These are phyloP conservation scores for Neofusicoccum laricinum DNA, from an alignment of 2,329 filamentous ascomycete genomes.

Conservation along the genomic window DNA sequence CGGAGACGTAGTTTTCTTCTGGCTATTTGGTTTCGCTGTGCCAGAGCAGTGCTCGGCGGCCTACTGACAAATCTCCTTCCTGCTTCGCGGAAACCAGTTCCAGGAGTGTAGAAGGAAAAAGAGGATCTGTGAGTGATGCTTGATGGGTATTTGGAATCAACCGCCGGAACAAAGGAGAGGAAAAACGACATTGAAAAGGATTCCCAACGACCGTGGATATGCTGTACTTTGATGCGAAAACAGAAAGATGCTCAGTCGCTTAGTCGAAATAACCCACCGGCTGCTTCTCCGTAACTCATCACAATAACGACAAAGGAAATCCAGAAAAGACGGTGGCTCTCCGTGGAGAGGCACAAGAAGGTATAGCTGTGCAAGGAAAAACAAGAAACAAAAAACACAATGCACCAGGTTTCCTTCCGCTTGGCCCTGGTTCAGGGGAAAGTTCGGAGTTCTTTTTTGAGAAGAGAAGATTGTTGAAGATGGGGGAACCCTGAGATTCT, in stretches of 20 bases:
- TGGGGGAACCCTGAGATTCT: constrained; percentile 7
- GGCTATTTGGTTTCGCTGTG: background rate
- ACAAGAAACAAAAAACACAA: background rate
- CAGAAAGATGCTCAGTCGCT: background rate
- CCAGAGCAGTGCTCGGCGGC: background rate
- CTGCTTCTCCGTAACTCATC: constrained; percentile 3
- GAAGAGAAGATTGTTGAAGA: background rate
- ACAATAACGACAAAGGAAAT: constrained; percentile 7
- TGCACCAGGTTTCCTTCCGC: background rate
- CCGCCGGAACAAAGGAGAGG: background rate
- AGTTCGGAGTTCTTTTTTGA: background rate
- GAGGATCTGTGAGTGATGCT: background rate
- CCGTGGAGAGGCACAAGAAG: background rate
- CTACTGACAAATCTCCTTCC: background rate
- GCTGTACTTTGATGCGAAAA: background rate
- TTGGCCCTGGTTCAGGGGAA: background rate
- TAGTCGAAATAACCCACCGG: background rate
- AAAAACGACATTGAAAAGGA: background rate
- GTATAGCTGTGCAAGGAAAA: background rate
- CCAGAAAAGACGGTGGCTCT: background rate
- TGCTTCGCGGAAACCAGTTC: background rate
- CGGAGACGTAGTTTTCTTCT: background rate
- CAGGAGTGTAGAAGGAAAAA: background rate
- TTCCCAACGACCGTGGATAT: background rate
- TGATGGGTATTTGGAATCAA: background rate